Base-by-base conservation (phyloP, 2,329 filamentous ascomycete genomes). In the Stemphylium lycopersici region DNA sequence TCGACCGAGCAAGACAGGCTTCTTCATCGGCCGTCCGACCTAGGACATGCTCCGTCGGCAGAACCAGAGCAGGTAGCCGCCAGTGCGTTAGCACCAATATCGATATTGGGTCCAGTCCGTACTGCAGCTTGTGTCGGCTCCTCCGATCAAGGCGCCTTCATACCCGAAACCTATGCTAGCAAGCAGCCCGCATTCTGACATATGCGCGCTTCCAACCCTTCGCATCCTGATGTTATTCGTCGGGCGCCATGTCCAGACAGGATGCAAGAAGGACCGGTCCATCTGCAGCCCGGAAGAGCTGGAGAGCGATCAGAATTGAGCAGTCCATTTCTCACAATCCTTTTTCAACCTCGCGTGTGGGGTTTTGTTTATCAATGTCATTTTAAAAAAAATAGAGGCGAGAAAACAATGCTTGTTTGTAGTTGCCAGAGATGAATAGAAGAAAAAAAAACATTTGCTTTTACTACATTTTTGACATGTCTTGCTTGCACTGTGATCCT, bases 61-160 rank as follows among this genome's bases (percentile, higher is more conserved):
- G 40, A 31, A 39, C 32, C 40, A 40, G 29, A 54, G 40, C 39
- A 53, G 45, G 48, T 41, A 31, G 46, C 26, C 7, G 50, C 54
- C 50, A 56, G 44, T 47, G 48, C 54, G 50, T 49, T 46, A 40
- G 54, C 45, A 48, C 50, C 41, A 45, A 56, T 47, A 56, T 54
- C 41, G 45, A 54, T 54, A 53, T 37, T 42, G 41, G 45, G 37
- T 41, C 41, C 36, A 41, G 40, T 42, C 36, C 39, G 36, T 41
- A 36, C 45, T 55, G 47, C 42, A 51, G 31, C 47, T 37, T 18
- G 41, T 12, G 16, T 37, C 18, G 41, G 31, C 37, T n/a, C 18
- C 37, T 45, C 22, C 24, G 18, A n/a, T 24, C 20, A 31, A 34
- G 40, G 22, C 18, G 29, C 36, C 34, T 26, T 18, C 32, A 33